phyloP scores from a whole-genome alignment of 2,329 filamentous ascomycete genomes.

The Neonectria neomacrospora region DNA sequence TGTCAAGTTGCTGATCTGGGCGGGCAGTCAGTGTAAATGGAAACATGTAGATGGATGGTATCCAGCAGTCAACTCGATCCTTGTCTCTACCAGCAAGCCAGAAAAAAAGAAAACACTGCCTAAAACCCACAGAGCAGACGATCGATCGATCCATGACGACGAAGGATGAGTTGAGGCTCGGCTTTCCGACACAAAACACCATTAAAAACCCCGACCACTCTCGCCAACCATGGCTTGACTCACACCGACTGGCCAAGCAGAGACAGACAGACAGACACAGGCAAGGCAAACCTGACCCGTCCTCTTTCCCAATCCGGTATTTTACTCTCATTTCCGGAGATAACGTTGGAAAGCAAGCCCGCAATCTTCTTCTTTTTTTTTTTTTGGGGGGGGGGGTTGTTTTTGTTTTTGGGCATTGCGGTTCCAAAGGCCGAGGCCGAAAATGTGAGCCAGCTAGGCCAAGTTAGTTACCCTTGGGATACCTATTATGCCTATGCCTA shows the following conservation, averaged over 20 bases:
- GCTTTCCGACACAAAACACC: neutral
- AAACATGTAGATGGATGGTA: neutral
- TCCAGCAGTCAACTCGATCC: neutral
- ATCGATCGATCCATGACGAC: neutral
- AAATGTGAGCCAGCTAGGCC: neutral
- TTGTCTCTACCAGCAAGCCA: neutral
- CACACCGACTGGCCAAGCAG: neutral
- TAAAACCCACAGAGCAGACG: no score
- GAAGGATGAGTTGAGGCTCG: slow-evolving; percentile 5
- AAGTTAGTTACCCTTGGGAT: neutral
- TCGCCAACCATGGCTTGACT: neutral
- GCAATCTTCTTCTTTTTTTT: neutral
- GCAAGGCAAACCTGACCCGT: no score
- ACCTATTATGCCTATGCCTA: no score
- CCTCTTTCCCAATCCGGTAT: neutral
- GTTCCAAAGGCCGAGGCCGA: neutral
- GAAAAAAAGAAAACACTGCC: neutral
- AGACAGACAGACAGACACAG: neutral
- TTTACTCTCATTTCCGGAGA: neutral
- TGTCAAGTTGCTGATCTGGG: no score
- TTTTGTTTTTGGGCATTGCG: no score
- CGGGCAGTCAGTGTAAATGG: neutral
- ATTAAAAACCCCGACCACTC: slow-evolving; percentile 7
- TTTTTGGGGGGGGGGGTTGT: no score
- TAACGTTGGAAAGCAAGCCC: neutral